Base-by-base conservation (phyloP, 768 basidiomycete genomes). In the Xerocomellus intermedius region DNA sequence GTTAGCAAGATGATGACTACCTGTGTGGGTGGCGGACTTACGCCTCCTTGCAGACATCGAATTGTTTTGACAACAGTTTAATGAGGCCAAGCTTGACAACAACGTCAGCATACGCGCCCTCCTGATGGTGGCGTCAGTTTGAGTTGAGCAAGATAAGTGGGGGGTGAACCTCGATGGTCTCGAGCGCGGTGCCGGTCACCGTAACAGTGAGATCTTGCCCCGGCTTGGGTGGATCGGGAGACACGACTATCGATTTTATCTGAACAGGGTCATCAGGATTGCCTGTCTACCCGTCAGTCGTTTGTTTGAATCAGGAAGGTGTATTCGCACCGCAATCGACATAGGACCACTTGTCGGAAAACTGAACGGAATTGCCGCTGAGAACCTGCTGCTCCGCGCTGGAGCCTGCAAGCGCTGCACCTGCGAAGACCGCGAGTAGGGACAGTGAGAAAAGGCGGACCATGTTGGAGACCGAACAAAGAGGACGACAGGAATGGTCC, bases 21-120 rank as follows among this genome's bases (percentile, higher is more conserved):
- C 10, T 16, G 19, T 19, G 16, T 9, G 14, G n/a, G 41, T 3
- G 21, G 28, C 8, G 45, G 22, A 83, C 94, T 65, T 77, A 97
- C 91, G 94, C 94, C 73, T 98, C 95, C 56, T 95, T 80, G 68
- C 96, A 98, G 32, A 98, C 73, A 60, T 98, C 92, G 61, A 98
- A 96, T 17, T 61, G 66, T 75, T 91, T 97, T 42, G 77, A 72
- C 32, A 98, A 74, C n/a, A 98, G 69, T 75, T 92, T 97, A 67
- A 99, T 82, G 28, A 92, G 74, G 24, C 97, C 97, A n/a, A 98
- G 78, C 71, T 98, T 98, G 52, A 99, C 96, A 2, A 74, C 73
- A 5, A 99, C 94, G 61, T 95, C 85, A 8, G 89, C 96, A 63
- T 83, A 90, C 37, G 96, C 90, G 6, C 97, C 97, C 5, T 94